phyloP scores from a whole-genome alignment of 768 basidiomycete genomes.

The Tricholoma bakamatsutake region DNA sequence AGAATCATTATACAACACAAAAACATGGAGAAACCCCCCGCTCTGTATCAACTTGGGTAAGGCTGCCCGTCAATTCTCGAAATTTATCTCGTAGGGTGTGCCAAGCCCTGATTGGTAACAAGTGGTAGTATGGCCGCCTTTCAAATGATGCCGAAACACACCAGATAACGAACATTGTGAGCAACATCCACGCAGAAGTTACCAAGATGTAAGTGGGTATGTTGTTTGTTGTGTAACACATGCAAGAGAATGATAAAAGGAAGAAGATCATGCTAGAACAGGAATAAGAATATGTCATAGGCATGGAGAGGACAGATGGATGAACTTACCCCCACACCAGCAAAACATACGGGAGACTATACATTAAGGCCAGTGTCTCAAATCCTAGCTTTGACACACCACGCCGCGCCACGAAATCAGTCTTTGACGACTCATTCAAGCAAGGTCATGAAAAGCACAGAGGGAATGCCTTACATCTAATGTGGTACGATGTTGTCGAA shows the following conservation, averaged over 20 bases:
- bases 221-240: constrained; percentile 2
- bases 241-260: constrained; percentile 2
- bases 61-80: background rate
- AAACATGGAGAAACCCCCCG: background rate
- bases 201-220: background rate
- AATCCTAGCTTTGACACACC: constrained; percentile 1
- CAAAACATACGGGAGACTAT: background rate
- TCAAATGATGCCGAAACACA: constrained; percentile 1
- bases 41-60: background rate
- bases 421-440: background rate
- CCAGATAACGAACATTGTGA: background rate
- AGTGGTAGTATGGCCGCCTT: background rate
- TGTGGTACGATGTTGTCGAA: background rate
- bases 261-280: background rate
- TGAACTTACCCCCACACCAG: constrained; percentile 3
- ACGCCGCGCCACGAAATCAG: constrained; percentile 1
- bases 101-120: background rate
- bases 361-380: constrained; percentile 2
- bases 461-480: background rate
- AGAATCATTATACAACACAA: background rate
- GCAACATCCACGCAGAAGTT: background rate
- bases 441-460: background rate
- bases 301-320: background rate
- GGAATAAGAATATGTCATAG: background rate
- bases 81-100: background rate